phyloP scores from a whole-genome alignment of 2,329 filamentous ascomycete genomes.

The Colletotrichum orchidophilum region DNA sequence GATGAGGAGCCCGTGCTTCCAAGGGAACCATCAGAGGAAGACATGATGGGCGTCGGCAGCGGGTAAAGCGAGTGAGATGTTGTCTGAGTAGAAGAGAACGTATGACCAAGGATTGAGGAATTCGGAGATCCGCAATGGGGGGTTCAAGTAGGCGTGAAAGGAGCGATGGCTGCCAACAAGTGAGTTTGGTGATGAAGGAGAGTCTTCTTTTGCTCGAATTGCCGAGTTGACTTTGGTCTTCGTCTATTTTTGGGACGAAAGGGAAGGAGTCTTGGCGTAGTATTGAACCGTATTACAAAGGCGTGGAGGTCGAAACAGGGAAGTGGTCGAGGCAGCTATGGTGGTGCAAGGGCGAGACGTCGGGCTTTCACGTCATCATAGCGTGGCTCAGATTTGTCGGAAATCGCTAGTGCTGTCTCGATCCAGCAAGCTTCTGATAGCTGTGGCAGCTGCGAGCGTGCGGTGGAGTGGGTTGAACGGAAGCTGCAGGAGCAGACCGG shows the following conservation, averaged over 20 bases:
- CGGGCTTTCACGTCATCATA: slow-evolving; percentile 33
- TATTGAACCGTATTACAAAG: slow-evolving; percentile 17
- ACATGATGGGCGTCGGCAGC: slow-evolving; percentile 11
- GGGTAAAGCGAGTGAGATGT: not conserved
- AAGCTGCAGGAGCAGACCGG: slow-evolving; percentile 6
- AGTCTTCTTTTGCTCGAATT: slow-evolving; percentile 7
- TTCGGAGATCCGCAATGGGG: slow-evolving; percentile 1
- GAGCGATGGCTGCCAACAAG: not conserved
- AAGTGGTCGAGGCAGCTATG: slow-evolving; percentile 16
- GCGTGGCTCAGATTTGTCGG: slow-evolving; percentile 24
- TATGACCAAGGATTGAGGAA: not conserved
- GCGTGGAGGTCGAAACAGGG: slow-evolving; percentile 23
- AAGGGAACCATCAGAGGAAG: slow-evolving; percentile 13
- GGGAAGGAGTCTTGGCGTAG: not conserved
- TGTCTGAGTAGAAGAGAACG: not conserved
- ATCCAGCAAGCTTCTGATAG: not conserved
- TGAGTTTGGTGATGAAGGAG: not conserved
- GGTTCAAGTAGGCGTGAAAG: slow-evolving; percentile 8
- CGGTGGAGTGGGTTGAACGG: slow-evolving; percentile 14
- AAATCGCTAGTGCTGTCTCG: slow-evolving; percentile 13
- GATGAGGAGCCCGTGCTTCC: not conserved
- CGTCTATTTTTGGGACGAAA: slow-evolving; percentile 18
- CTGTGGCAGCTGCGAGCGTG: not conserved
- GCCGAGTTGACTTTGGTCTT: not conserved
- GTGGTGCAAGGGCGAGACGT: slow-evolving; percentile 22